Conservation (phyloP, 73 alveolate species). For the Paramecium biaurelia region DNA sequence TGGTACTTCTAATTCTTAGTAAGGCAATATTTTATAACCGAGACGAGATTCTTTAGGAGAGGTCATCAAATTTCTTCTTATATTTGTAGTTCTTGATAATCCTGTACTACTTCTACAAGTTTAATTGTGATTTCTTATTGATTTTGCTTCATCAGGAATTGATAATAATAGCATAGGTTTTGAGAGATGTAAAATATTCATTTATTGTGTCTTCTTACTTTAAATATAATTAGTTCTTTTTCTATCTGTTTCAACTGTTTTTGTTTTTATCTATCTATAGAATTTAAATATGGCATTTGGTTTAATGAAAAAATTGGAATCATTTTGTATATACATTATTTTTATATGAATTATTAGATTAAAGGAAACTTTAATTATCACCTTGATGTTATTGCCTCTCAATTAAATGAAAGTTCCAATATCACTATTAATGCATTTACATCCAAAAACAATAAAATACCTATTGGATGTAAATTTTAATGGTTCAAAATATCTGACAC, state of each 20-base stretch:
- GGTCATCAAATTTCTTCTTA: background rate
- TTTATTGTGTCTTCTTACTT: background rate
- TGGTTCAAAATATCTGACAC: slow-evolving; percentile 21
- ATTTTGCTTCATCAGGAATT: background rate
- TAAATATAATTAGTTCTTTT: background rate
- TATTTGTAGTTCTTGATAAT: background rate
- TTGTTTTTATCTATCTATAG: background rate
- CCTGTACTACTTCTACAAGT: background rate
- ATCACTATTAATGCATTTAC: slow-evolving; percentile 8
- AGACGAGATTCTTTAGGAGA: background rate
- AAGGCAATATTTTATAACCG: background rate
- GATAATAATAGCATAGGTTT: background rate
- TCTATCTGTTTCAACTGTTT: background rate
- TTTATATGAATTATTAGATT: background rate
- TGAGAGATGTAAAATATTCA: background rate
- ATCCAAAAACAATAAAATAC: background rate
- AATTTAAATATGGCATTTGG: background rate
- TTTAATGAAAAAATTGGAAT: background rate
- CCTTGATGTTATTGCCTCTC: background rate
- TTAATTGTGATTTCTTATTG: background rate
- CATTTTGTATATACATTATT: background rate
- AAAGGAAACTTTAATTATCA: slow-evolving; percentile 24
- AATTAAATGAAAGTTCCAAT: background rate
- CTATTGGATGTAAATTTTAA: slow-evolving; percentile 10
- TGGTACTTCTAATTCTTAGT: background rate